Base-by-base conservation (phyloP, 169 alveolate species). In the Neospora caninum region DNA sequence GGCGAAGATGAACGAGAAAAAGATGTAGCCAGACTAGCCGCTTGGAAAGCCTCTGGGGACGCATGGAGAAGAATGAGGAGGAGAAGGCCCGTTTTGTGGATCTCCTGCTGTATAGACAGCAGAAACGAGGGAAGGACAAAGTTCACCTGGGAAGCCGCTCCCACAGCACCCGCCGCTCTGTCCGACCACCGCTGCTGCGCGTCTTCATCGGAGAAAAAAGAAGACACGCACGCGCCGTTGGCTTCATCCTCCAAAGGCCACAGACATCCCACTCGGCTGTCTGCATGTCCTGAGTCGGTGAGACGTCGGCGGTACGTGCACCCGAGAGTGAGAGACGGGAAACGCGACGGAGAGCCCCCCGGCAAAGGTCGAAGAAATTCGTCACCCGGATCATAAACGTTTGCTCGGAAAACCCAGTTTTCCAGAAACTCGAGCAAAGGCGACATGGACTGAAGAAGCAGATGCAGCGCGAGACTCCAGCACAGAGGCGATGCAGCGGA, bases 41-140 rank as follows among this genome's bases (percentile, higher is more conserved):
- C 89, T 27, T 22, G 43, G 39, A 82, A 82, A 27, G 89, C 89
- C 89, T 42, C 38, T 6, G 89, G 89, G 4, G 54, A 38, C 34
- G 89, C 89, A n/a, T 29, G 89, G 64, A 36, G 89, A 13, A 82
- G 67, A 82, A 42, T 82, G 39, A 42, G 38, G 25, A 82, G 89
- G n/a, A 82, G 89, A 25, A 82, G 64, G 64, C 89, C 89, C 0
- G 89, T 6, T 36, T 41, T 42, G 38, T 82, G 89, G 41, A 82
- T 82, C 25, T 82, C 64, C 64, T 42, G 89, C 89, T 82, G 89
- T 29, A 82, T 6, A 18, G 67, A 82, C 39, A 42, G 67, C 38
- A 82, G 89, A 41, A 82, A 82, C 41, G 54, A 27, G 64, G 89
- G 89, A 13, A 82, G 64, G 25, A 41, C 67, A 13, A 82, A 41